Evolutionary conservation across 768 basidiomycete species (phyloP).

Genomic region (Serpula lacrymans): DNA sequence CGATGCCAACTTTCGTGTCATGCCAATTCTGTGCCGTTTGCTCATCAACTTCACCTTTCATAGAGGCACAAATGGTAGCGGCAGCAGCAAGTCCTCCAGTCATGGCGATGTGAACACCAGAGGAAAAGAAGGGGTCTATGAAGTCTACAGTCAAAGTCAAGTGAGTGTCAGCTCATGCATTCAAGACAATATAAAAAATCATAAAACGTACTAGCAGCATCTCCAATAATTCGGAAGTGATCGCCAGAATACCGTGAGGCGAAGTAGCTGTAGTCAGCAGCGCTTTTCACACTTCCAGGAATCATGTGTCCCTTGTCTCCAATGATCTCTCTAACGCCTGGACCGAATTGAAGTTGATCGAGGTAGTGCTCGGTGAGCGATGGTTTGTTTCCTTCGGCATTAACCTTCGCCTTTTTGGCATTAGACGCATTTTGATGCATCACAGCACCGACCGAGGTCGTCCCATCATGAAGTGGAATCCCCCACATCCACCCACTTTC

Average conservation of each 20-base stretch:
- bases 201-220: slow-evolving; percentile 52
- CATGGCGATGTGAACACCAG: slow-evolving; percentile 60
- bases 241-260: slow-evolving; percentile 49
- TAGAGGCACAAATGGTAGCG: slow-evolving; percentile 52
- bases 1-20: slow-evolving; percentile 50
- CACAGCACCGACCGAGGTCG: slow-evolving; percentile 52
- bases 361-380: slow-evolving; percentile 27
- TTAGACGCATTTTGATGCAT: slow-evolving; percentile 36
- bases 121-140: slow-evolving; percentile 66
- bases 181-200: too few species aligned
- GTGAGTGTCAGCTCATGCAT: too few species aligned
- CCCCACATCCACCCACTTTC: slow-evolving; percentile 60
- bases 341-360: slow-evolving; percentile 23
- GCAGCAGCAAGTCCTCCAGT: slow-evolving; percentile 60
- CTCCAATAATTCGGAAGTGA: slow-evolving; percentile 54
- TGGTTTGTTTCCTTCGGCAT: slow-evolving; percentile 9
- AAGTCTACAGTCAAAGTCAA: too few species aligned
- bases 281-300: too few species aligned
- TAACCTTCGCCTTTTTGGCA: slow-evolving; percentile 22
- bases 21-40: slow-evolving; percentile 48
- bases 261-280: slow-evolving; percentile 60
- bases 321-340: slow-evolving; percentile 21
- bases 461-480: slow-evolving; percentile 47
- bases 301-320: too few species aligned
- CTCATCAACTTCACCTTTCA: slow-evolving; percentile 49